phyloP scores from a whole-genome alignment of 371 early-diverging fungal species.

The Lichtheimia hyalospora region DNA sequence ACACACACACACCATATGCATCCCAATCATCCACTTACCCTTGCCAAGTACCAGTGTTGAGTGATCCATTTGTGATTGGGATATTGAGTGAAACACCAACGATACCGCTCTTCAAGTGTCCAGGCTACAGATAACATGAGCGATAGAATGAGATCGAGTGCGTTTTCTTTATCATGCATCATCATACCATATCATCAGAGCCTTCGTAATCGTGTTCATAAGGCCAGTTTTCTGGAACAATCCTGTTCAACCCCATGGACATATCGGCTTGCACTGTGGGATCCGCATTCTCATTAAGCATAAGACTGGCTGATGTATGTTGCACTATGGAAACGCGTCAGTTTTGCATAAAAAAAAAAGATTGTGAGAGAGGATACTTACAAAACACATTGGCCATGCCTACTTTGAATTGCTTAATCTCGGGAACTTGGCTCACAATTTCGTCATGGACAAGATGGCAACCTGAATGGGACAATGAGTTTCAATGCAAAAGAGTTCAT shows the following conservation, averaged over 20 bases:
- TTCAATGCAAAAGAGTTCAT: too few species aligned
- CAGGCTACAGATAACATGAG: slow-evolving; percentile 56
- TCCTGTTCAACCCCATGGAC: slow-evolving; percentile 54
- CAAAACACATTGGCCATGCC: slow-evolving; percentile 89
- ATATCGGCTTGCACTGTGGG: slow-evolving; percentile 53
- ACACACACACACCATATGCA: neutral
- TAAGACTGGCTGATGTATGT: slow-evolving; percentile 89
- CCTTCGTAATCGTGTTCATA: slow-evolving; percentile 83
- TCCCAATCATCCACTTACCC: slow-evolving; percentile 53
- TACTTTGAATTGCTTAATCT: slow-evolving; percentile 65
- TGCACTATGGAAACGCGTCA: slow-evolving; percentile 55
- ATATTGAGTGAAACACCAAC: slow-evolving; percentile 87
- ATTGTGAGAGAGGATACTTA: slow-evolving; percentile 30
- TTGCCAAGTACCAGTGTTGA: slow-evolving; percentile 91
- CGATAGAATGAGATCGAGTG: slow-evolving; percentile 7
- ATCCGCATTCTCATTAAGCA: slow-evolving; percentile 87
- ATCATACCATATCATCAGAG: slow-evolving; percentile 49
- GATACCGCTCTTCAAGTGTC: slow-evolving; percentile 84
- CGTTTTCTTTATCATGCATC: neutral
- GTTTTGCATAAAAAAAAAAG: neutral
- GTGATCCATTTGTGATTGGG: slow-evolving; percentile 78
- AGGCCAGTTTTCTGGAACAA: slow-evolving; percentile 78
- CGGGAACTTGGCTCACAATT: slow-evolving; percentile 62
- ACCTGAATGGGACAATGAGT: slow-evolving; percentile 35
- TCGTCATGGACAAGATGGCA: slow-evolving; percentile 83